Evolutionary conservation across 2,329 filamentous ascomycete species (phyloP).

Genomic region (Phialophora tarda): DNA sequence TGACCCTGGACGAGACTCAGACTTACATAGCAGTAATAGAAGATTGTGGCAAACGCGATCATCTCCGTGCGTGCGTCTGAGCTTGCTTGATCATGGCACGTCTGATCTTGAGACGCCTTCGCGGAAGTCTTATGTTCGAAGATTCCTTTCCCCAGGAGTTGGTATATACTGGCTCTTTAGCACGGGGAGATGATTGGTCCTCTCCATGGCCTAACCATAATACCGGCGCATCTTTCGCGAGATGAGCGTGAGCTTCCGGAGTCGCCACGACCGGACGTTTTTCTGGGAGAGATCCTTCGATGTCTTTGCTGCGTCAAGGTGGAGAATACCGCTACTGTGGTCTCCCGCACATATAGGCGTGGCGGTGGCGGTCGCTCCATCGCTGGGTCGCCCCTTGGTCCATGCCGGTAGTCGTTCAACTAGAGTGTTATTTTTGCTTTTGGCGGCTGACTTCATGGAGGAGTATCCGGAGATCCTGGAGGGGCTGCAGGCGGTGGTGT

Average conservation of each 20-base stretch:
- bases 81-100: neutral
- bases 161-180: neutral
- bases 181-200: neutral
- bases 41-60: neutral
- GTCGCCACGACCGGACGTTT: neutral
- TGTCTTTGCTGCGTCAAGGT: neutral
- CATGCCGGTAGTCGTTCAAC: neutral
- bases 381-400: neutral
- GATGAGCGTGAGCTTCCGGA: neutral
- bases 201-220: neutral
- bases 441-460: constrained; percentile 7
- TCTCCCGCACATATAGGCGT: neutral
- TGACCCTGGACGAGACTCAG: neutral
- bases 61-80: neutral
- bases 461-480: constrained; percentile 22
- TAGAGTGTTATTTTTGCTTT: neutral
- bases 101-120: neutral
- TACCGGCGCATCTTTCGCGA: neutral
- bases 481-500: constrained; percentile 25
- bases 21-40: neutral
- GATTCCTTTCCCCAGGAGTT: neutral
- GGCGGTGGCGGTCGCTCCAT: neutral
- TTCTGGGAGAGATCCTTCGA: too few species aligned
- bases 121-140: neutral
- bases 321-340: neutral